phyloP scores from a whole-genome alignment of 2,329 filamentous ascomycete species.

The Pseudomassariella vexata region DNA sequence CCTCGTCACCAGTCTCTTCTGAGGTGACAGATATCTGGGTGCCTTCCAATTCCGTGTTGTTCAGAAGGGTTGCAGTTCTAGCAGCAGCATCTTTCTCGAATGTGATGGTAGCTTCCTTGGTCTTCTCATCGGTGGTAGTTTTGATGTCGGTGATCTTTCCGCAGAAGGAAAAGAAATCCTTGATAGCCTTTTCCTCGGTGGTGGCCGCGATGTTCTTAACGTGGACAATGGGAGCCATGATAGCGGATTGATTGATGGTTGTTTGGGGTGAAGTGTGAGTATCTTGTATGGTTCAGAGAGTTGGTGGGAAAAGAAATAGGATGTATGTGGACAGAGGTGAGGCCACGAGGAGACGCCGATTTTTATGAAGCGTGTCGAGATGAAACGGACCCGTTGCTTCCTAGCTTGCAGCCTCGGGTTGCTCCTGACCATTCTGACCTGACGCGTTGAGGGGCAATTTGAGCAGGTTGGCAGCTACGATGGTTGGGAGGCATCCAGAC shows the following conservation, averaged over 20 bases:
- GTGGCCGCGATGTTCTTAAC: constrained; percentile 81
- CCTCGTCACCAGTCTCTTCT: constrained; percentile 57
- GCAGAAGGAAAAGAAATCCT: constrained; percentile 95
- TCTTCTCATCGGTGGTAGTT: constrained; percentile 55
- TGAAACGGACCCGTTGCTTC: too few species aligned
- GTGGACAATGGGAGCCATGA: constrained; percentile 62
- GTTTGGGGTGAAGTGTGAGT: constrained; percentile 4
- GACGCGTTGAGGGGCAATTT: too few species aligned
- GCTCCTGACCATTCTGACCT: too few species aligned
- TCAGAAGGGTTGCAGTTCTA: constrained; percentile 92
- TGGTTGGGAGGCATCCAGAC: too few species aligned
- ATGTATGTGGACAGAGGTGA: too few species aligned
- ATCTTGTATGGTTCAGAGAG: neutral
- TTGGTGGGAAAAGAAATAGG: too few species aligned
- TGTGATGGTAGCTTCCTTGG: constrained; percentile 82
- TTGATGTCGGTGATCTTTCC: constrained; percentile 87
- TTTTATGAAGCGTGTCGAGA: too few species aligned
- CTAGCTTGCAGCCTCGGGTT: too few species aligned
- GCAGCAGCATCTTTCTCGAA: constrained; percentile 97
- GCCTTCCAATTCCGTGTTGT: constrained; percentile 89
- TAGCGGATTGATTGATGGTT: constrained; percentile 20
- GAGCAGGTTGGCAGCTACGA: too few species aligned
- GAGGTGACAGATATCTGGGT: constrained; percentile 75
- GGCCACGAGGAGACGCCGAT: too few species aligned
- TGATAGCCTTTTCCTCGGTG: constrained; percentile 85